Evolutionary conservation across 768 basidiomycete genomes (phyloP).

Genomic region (Lactarius indigo): DNA sequence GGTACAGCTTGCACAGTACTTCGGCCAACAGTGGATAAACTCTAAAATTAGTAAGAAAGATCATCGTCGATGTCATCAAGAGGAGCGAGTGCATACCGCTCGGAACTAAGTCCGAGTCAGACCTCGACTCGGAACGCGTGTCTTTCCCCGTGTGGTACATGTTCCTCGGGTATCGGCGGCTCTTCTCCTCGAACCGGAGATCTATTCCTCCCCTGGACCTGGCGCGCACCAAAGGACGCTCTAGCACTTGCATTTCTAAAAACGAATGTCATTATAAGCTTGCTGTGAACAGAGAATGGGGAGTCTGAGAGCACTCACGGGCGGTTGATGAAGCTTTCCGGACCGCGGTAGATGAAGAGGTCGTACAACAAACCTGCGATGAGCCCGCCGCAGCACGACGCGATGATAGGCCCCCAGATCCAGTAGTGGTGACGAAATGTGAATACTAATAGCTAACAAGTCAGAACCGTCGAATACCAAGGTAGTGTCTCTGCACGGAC

Average conservation of each 20-base stretch:
- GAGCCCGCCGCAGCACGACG: slow-evolving; percentile 56
- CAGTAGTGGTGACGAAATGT: slow-evolving; percentile 58
- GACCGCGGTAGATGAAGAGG: slow-evolving; percentile 50
- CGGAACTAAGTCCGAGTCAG: background rate
- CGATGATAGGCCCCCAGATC: slow-evolving; percentile 66
- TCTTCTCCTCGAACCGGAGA: background rate
- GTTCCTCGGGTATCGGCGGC: background rate
- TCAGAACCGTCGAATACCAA: background rate
- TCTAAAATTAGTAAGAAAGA: background rate
- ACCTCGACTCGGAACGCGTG: background rate
- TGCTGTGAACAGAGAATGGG: no score
- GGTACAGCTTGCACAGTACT: background rate
- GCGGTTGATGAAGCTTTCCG: slow-evolving; percentile 51
- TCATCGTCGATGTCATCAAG: background rate
- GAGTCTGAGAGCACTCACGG: slow-evolving; percentile 39
- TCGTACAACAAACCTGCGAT: slow-evolving; percentile 57
- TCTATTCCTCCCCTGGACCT: background rate
- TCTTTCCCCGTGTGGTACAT: background rate
- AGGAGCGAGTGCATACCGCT: background rate
- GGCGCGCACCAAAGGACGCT: background rate
- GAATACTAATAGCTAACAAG: slow-evolving; percentile 32
- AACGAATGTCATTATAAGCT: background rate
- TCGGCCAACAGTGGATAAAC: background rate
- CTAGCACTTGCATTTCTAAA: background rate
- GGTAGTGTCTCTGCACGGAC: slow-evolving; percentile 13